Percentiles rank a stretch among this genome's conserved stretches.
These are phyloP conservation scores for Aristolochia californica DNA, from an alignment of 164 flowering plant species.

Conservation along the genomic window DNA sequence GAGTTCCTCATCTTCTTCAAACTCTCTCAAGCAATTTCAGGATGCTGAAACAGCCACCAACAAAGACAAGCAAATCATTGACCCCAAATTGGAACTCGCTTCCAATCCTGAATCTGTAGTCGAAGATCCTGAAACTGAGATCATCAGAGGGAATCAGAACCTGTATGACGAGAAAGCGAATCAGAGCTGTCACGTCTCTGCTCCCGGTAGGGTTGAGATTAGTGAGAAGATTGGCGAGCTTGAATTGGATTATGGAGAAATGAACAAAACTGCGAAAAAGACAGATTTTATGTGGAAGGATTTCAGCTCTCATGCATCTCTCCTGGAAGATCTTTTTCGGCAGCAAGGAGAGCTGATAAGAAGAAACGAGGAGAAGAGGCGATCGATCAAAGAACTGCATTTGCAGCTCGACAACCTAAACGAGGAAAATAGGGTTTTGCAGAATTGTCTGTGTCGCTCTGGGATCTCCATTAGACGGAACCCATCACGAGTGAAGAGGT, in stretches of 20 bases:
- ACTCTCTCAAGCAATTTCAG: constrained; percentile 8
- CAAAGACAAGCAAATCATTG: background rate
- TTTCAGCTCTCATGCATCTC: constrained; percentile 12
- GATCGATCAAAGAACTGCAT: constrained; percentile 23
- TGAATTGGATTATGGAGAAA: background rate
- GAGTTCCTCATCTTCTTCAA: constrained; percentile 14
- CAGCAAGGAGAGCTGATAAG: constrained; percentile 34
- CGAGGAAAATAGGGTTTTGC: constrained; percentile 28
- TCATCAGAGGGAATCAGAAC: no score
- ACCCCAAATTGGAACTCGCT: no score
- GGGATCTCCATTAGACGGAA: constrained; percentile 9
- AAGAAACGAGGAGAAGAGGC: constrained; percentile 37
- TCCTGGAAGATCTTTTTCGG: constrained; percentile 30
- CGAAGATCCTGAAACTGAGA: constrained; percentile 16
- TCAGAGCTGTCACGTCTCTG: no score
- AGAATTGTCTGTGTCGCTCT: constrained; percentile 9
- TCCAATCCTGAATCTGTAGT: constrained; percentile 20
- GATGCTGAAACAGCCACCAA: background rate
- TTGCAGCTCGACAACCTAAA: constrained; percentile 14
- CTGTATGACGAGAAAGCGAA: no score
- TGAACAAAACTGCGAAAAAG: background rate
- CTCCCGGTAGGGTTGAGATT: background rate
- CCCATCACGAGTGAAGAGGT: constrained; percentile 13
- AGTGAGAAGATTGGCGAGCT: background rate
- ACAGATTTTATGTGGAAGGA: background rate